Evolutionary conservation across 768 basidiomycete genomes (phyloP).

Genomic region (Boletus rubescentipes): DNA sequence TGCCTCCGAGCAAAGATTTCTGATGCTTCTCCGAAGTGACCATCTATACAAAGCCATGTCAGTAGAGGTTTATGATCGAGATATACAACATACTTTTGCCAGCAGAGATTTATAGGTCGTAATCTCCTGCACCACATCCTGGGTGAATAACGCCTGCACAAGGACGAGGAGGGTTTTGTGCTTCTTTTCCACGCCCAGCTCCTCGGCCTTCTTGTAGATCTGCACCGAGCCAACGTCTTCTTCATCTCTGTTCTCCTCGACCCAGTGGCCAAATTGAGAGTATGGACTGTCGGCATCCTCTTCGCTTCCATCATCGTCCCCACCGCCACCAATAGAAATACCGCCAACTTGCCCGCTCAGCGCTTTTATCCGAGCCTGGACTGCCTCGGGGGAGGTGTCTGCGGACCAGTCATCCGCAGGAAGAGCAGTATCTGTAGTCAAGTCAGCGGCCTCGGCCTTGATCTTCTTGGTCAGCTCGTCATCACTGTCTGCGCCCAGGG

Average conservation of each 20-base stretch:
- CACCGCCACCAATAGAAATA: constrained; percentile 43
- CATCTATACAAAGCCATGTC: constrained; percentile 49
- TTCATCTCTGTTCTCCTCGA: constrained; percentile 63
- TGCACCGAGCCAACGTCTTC: constrained; percentile 45
- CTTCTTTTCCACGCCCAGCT: constrained; percentile 91
- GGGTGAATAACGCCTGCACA: constrained; percentile 81
- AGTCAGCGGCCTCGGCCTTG: constrained; percentile 82
- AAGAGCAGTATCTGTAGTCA: constrained; percentile 61
- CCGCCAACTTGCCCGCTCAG: constrained; percentile 60
- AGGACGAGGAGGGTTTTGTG: constrained; percentile 86
- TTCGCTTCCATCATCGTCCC: constrained; percentile 86
- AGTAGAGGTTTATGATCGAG: background rate
- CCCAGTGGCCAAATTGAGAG: constrained; percentile 78
- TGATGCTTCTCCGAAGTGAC: constrained; percentile 93
- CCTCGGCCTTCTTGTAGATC: constrained; percentile 86
- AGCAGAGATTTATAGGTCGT: constrained; percentile 66
- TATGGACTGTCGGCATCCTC: constrained; percentile 89
- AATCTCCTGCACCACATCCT: constrained; percentile 65
- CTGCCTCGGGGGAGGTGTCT: constrained; percentile 89
- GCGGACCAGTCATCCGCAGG: constrained; percentile 84
- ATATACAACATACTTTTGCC: constrained; percentile 50
- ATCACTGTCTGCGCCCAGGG: constrained; percentile 67
- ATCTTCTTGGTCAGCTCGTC: constrained; percentile 90
- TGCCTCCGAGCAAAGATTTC: constrained; percentile 89
- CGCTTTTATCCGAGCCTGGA: constrained; percentile 75